A percentile compares a stretch with the other conserved stretches of the same genome.
These are phyloP conservation scores for Clitopilus passeckerianus DNA, from an alignment of 768 basidiomycete species.

Conservation along the genomic window DNA sequence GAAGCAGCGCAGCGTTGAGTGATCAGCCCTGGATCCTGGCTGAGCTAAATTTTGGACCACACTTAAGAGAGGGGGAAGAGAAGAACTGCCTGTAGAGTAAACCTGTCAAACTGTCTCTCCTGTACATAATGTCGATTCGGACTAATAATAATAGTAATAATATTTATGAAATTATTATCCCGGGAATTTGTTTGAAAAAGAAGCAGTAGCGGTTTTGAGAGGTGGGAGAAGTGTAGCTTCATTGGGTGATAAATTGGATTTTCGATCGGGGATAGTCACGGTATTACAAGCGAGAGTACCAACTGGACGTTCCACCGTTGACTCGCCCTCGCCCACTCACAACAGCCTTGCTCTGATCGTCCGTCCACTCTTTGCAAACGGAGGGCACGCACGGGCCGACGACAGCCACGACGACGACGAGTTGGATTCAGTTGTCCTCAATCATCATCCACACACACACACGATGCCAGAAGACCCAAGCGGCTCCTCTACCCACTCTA, in stretches of 20 bases:
- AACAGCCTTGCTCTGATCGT: background rate
- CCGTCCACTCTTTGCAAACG: background rate
- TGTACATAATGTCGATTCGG: no score
- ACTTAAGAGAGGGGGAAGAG: no score
- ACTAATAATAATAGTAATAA: no score
- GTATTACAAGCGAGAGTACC: background rate
- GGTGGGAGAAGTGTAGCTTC: no score
- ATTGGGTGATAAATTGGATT: background rate
- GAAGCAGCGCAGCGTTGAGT: background rate
- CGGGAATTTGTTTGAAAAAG: no score
- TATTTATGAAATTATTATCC: no score
- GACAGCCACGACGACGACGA: no score
- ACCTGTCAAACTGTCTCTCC: background rate
- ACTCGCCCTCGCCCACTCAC: background rate
- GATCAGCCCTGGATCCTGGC: no score
- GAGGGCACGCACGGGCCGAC: no score
- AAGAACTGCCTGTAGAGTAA: background rate
- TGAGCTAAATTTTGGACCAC: no score
- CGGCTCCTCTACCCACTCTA: background rate
- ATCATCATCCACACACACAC: background rate
- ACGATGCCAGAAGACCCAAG: background rate
- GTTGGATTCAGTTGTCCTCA: background rate
- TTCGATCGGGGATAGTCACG: background rate
- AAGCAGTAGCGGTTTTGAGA: no score
- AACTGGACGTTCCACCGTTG: background rate